Conservation (phyloP, 495 filamentous ascomycete species). For the Tuber microsphaerosporum region DNA sequence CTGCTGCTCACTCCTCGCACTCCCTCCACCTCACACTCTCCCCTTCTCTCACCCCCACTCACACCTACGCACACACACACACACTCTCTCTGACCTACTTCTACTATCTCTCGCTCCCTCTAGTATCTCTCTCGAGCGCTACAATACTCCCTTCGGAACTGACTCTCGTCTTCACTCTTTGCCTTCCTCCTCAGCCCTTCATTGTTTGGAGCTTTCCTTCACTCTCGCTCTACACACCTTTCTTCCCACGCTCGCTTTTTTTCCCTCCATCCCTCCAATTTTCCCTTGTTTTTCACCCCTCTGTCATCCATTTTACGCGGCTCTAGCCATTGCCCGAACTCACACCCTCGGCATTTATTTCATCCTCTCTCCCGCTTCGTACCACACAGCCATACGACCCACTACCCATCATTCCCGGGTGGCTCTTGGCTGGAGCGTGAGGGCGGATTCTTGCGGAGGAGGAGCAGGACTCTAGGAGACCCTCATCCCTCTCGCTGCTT, state of each 20-base stretch:
- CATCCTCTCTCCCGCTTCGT: not conserved
- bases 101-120: conserved; percentile 14
- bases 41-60: not conserved
- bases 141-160: not conserved
- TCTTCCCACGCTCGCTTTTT: not conserved
- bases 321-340: not conserved
- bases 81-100: conserved; percentile 8
- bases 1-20: conserved; percentile 17
- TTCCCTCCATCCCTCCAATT: not conserved
- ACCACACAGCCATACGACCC: not conserved
- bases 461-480: conserved; percentile 13
- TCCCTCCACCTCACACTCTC: conserved; percentile 18
- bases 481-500: not conserved
- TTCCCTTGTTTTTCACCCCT: not conserved
- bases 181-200: not conserved
- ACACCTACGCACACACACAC: not conserved
- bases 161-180: conserved; percentile 2
- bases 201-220: conserved; percentile 1
- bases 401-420: not conserved
- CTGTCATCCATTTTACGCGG: not conserved
- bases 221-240: not conserved
- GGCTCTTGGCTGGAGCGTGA: conserved; percentile 7
- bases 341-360: not conserved
- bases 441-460: conserved; percentile 28
- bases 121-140: not conserved